Evolutionary conservation across 805 yeast species (phyloP).

Genomic region (Starmerella geochares): DNA sequence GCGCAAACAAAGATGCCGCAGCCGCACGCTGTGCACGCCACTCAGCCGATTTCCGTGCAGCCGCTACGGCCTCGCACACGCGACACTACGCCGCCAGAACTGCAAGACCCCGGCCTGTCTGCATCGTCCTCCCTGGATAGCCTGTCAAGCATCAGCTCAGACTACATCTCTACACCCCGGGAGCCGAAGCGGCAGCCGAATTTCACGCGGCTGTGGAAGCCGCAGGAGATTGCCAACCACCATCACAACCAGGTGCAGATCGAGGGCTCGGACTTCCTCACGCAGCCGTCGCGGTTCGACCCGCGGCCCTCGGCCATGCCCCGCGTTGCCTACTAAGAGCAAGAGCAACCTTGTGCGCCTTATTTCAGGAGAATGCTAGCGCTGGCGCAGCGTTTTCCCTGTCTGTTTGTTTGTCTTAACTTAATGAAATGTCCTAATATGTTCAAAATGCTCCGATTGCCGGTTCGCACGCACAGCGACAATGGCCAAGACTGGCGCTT

Average conservation of each 20-base stretch:
- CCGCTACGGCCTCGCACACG: slow-evolving; percentile 15
- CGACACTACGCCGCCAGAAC: slow-evolving; percentile 12
- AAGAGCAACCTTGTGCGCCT: neutral
- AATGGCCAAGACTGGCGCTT: too few relatives aligned
- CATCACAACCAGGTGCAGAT: slow-evolving; percentile 6
- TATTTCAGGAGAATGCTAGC: neutral
- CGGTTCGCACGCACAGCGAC: too few relatives aligned
- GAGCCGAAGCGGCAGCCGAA: slow-evolving; percentile 11
- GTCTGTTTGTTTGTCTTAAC: neutral
- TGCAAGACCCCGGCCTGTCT: slow-evolving; percentile 21
- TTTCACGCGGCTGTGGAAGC: slow-evolving; percentile 9
- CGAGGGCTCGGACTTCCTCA: slow-evolving; percentile 3
- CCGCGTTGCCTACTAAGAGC: slow-evolving; percentile 5
- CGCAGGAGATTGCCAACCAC: slow-evolving; percentile 4
- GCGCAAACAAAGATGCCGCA: neutral
- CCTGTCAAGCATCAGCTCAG: slow-evolving; percentile 23
- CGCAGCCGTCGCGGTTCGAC: slow-evolving; percentile 12
- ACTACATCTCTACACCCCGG: slow-evolving; percentile 18
- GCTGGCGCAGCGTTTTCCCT: slow-evolving; percentile 5
- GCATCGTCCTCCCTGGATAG: slow-evolving; percentile 26
- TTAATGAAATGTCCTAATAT: slow-evolving; percentile 1
- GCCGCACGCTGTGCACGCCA: neutral
- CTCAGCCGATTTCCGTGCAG: slow-evolving; percentile 10
- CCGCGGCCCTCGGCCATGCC: slow-evolving; percentile 8
- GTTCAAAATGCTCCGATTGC: too few relatives aligned